phyloP scores from a whole-genome alignment of 768 basidiomycete species.

The Leucosporidium creatinivorum region DNA sequence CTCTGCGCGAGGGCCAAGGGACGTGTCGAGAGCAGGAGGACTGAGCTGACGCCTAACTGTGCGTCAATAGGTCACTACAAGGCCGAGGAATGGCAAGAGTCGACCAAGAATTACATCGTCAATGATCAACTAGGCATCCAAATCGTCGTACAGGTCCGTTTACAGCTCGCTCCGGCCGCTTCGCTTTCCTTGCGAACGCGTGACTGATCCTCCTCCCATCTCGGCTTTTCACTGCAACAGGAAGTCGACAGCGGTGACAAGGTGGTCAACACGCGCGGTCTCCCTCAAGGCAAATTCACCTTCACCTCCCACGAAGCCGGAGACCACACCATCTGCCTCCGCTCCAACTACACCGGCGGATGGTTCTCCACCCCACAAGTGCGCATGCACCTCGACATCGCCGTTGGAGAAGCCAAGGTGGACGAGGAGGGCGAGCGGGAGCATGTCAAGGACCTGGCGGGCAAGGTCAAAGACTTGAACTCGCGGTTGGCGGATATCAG shows the following conservation, averaged over 20 bases:
- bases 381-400: slow-evolving; percentile 86
- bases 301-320: slow-evolving; percentile 96
- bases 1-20: neutral
- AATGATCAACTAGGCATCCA: slow-evolving; percentile 78
- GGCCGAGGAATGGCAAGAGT: slow-evolving; percentile 83
- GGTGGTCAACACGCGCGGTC: slow-evolving; percentile 84
- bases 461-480: slow-evolving; percentile 83
- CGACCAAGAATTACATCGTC: slow-evolving; percentile 56
- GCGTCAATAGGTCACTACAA: slow-evolving; percentile 71
- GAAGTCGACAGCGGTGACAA: slow-evolving; percentile 74
- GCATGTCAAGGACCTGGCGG: slow-evolving; percentile 67
- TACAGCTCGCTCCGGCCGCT: neutral
- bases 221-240: slow-evolving; percentile 47
- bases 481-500: slow-evolving; percentile 85
- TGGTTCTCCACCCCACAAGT: slow-evolving; percentile 58
- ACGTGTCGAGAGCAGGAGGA: neutral
- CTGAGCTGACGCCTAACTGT: neutral
- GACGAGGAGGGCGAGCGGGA: slow-evolving; percentile 80
- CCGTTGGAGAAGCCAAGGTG: slow-evolving; percentile 77
- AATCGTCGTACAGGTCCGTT: slow-evolving; percentile 78
- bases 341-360: slow-evolving; percentile 69
- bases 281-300: slow-evolving; percentile 83
- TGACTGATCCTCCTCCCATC: neutral
- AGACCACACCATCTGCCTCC: slow-evolving; percentile 94
- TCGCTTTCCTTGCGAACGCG: neutral